These are phyloP conservation scores for Floccularia luteovirens DNA, from an alignment of 768 basidiomycete species.

Conservation along the genomic window DNA sequence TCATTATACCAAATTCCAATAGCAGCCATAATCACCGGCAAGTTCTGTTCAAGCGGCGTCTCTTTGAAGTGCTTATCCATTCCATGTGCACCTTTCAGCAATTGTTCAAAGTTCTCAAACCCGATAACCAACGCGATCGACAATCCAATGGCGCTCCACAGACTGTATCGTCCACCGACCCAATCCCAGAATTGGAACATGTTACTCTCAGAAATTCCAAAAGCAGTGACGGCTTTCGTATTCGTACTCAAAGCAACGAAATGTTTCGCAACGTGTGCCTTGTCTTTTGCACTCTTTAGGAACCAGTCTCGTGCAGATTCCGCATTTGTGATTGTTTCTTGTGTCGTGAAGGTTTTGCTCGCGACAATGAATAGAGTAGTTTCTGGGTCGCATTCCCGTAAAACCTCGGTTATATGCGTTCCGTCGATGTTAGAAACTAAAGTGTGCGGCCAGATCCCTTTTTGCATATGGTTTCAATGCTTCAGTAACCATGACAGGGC, in stretches of 20 bases:
- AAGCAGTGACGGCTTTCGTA: conserved; percentile 84
- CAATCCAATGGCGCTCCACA: conserved; percentile 98
- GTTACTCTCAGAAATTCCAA: conserved; percentile 86
- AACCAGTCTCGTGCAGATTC: conserved; percentile 94
- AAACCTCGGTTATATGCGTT: conserved; percentile 89
- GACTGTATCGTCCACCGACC: conserved; percentile 97
- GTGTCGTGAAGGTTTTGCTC: conserved; percentile 99
- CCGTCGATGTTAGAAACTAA: conserved; percentile 99
- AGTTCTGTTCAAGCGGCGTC: conserved; percentile 80
- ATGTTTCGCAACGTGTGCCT: conserved; percentile 94
- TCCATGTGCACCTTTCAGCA: conserved; percentile 88
- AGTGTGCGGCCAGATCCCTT: conserved; percentile 79
- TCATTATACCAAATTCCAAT: conserved; percentile 99
- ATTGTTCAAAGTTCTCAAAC: conserved; percentile 86
- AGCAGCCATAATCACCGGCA: conserved; percentile 86
- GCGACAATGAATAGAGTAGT: conserved; percentile 96
- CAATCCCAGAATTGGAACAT: conserved; percentile 99
- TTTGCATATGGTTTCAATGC: conserved; percentile 91
- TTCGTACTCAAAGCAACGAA: conserved; percentile 98
- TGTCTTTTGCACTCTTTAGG: conserved; percentile 74
- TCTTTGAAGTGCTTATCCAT: conserved; percentile 98
- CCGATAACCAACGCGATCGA: conserved; percentile 92
- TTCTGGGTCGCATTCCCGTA: conserved; percentile 78
- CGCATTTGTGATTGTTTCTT: conserved; percentile 99
- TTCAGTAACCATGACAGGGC: conserved; percentile 99